Evolutionary conservation across 2,329 filamentous ascomycete species (phyloP), one percentile per base, ranked within the genome.

Genomic region (Cladosporium sphaerospermum): DNA sequence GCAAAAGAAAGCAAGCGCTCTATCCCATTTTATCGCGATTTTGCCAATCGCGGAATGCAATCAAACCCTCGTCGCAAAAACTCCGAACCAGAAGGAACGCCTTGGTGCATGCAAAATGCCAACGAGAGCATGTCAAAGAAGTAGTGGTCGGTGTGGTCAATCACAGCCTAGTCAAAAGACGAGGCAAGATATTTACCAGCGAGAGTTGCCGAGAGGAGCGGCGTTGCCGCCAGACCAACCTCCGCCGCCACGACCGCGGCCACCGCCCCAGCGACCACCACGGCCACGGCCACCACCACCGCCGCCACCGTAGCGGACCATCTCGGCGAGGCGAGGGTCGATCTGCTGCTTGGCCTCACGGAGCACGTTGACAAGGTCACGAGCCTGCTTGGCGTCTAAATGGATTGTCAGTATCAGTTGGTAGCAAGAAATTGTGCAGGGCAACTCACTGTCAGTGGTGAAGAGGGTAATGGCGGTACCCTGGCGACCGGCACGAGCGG

Each of bases 391-490:
- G 48, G 74, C 69, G 65, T 78, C 75, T 77, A 57, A 9, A 18
- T 7, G 10, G 48, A 54, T 16, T 28, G 64, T 75, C 61, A 74
- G 69, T 54, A 39, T 44, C 34, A 43, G 11, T 50, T 43, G 53
- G 67, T 54, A 65, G 57, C 41, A 57, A 47, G 4, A 18, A 53
- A 44, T n/a, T 33, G 43, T 52, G n/a, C 28, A 18, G 40, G 14
- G 19, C 51, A 56, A 87, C 91, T 78, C 81, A 96, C 92, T 97
- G 75, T 97, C 93, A 86, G 92, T 93, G 73, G 93, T 97, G 77
- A 99, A 99, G 68, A 99, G 83, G 61, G 93, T 97, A 70, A 97
- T 97, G 71, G 93, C 93, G 66, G 91, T 97, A 77, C 93, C 93
- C 61, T 86, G 89, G 67, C 86, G 86, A 77, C 93, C 93, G 70